Evolutionary conservation across 371 early-diverging fungal species (phyloP), one percentile per base, ranked within the genome.

Genomic region (Rhizomucor miehei): DNA sequence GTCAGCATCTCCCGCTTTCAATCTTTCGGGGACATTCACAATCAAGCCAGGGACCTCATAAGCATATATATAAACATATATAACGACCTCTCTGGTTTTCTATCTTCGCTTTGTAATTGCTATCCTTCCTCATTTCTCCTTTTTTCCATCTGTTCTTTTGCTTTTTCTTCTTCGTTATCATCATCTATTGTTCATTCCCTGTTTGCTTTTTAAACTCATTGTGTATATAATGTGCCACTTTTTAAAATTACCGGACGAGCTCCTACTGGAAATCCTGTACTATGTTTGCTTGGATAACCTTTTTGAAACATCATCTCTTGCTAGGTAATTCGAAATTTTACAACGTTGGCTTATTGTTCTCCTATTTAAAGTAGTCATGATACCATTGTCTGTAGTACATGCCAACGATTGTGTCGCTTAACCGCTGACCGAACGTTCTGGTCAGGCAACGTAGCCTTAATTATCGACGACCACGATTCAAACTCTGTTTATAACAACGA

Each of bases 211-310:
- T 48, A 45, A 50, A 13, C 43, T 47, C 29, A 50, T 36, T 13
- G 37, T 21, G 16, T 3, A 44, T 23, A 16, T 24, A 61, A 49
- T 48, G 23, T 53, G 56, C 29, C n/a, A 29, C 29, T 8, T 67
- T 44, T 21, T 57, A 12, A 48, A 50, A 23, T 43, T 71, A 38
- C 65, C 72, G 17, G 48, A 55, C 34, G 72, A 71, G 44, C 47
- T 71, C 11, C 58, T 67, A 36, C 49, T 67, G 6, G 17, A 58
- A 23, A 63, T 67, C 14, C 41, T 71, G 34, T 44, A 56, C 16
- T 56, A 59, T 45, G 16, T 67, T 19, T 57, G 52, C n/a, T 19
- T 44, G 21, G 68, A 54, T 2, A 67, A 65, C 38, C 67, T 62
- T 19, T 35, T 65, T 2, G 52, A 67, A 48, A 44, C 67, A 36